Base-by-base conservation (phyloP, 2,329 filamentous ascomycete species). In the Dactylellina drechsleri region DNA sequence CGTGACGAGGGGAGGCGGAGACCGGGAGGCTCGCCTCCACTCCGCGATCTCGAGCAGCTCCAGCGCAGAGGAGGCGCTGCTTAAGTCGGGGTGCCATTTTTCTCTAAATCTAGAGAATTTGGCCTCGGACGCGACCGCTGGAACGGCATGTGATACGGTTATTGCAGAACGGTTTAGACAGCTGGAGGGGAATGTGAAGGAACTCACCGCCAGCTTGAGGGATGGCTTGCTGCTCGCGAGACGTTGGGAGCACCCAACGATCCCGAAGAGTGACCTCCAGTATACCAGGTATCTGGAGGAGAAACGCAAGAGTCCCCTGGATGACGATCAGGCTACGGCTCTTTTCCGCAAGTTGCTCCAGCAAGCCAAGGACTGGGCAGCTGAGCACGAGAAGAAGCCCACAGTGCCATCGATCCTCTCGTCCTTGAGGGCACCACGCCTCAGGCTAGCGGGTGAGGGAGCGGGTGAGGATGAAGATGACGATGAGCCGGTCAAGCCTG, bases 21-120 rank as follows among this genome's bases (percentile, higher is more conserved):
- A 84, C 52, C 79, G 82, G 12, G 79, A 78, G 4, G 78, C 78
- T 7, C 81, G 84, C 1, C 76, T 88, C 2, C 83, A 84, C 36
- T 80, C 83, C 4, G 83, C 84, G 10, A 79, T 87, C 4, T 81
- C 81, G n/a, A 82, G 81, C 10, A 85, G 83, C 10, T 77, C 80
- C 1, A 83, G 82, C 1, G 83, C 84, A 0, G 85, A 87, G 77
- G 85, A 87, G 73, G 86, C 85, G 0, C 80, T 89, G n/a, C 79
- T 87, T 0, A 86, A 85, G 79, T 78, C 84, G 76, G 80, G 83
- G 77, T 80, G 83, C 50, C 80, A 81, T 28, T 82, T 83, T 81
- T 26, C 79, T 79, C 15, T 71, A 1, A 61, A 66, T 18, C 28
- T 76, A 3, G 58, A 60, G 16, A 40, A 54, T 7, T 28, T 75